Evolutionary conservation across 2,329 filamentous ascomycete species (phyloP).

Genomic region (Aureobasidium sp.): DNA sequence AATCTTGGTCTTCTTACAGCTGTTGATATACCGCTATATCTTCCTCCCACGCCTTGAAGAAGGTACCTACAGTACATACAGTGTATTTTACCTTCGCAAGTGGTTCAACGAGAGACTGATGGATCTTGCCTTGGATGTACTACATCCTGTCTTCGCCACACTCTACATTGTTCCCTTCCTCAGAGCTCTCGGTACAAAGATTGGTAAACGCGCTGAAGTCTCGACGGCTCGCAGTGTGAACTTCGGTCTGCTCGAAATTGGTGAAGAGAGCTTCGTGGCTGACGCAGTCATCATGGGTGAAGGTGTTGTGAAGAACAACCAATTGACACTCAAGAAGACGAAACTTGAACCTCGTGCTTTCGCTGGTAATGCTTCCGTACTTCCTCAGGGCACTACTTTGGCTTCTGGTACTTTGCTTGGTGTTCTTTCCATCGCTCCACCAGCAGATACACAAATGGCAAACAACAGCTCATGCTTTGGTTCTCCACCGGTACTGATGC

Average conservation of each 20-base stretch:
- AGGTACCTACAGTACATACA: not conserved
- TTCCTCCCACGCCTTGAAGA: not conserved
- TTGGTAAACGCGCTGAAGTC: not conserved
- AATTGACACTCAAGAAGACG: not conserved
- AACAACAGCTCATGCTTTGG: constrained; percentile 2
- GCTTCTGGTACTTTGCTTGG: not conserved
- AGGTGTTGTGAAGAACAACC: not conserved
- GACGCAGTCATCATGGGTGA: constrained; percentile 1
- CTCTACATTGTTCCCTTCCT: constrained; percentile 1
- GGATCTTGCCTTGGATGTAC: constrained; percentile 1
- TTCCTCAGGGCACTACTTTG: not conserved
- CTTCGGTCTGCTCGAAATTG: not conserved
- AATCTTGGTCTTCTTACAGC: not conserved
- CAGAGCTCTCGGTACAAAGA: not conserved
- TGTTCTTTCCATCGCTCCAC: not conserved
- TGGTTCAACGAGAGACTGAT: not conserved
- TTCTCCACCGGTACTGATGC: constrained; percentile 1
- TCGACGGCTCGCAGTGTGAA: not conserved
- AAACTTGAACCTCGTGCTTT: constrained; percentile 4
- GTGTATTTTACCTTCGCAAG: not conserved
- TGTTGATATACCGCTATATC: not conserved
- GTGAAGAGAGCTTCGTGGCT: not conserved
- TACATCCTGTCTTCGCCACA: not conserved
- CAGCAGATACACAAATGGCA: not conserved
- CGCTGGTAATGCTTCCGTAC: not conserved